Base-by-base conservation (phyloP, 495 filamentous ascomycete species). In the Daldinia caldariorum region DNA sequence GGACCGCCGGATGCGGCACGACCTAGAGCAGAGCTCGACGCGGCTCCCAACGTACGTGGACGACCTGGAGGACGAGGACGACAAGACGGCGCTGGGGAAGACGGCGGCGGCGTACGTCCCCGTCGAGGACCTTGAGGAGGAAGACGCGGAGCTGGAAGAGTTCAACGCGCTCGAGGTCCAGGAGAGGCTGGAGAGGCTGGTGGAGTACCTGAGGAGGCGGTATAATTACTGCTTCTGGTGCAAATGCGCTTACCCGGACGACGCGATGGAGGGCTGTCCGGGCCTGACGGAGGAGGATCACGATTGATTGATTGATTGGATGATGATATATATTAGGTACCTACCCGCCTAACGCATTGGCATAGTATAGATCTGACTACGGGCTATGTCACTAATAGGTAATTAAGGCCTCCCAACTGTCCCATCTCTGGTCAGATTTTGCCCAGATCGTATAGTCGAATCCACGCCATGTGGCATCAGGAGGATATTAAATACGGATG, bases 161-260 rank as follows among this genome's bases (percentile, higher is more conserved):
- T 98, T 97, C 71, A 89, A 93, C 70, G 84, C 84, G 5, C 78
- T 94, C 4, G 84, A 87, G 3, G 82, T 85, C 1, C 81, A 80
- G 2, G 90, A 97, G 70, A 85, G 85, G 67, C 76, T 97, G 57
- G 74, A 80, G 12, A 87, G 79, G 60, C 74, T 97, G 9, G 86
- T 95, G 10, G 70, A 78, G 22, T 88, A 91, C 77, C 74, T 99
- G 41, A 85, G 94, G 22, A 81, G 89, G 32, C 86, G 83, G 70
- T 84, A 91, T 72, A 78, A 84, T 43, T 99, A 99, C 76, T 99
- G 95, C 82, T 97, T 97, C 77, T 99, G 94, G 93, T 99, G 95
- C 77, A 97, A 97, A 77, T 91, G 84, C 77, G 80, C 82, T 47
- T 98, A 97, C 74, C 77, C 80, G 0, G 89, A 90, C 54, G 84